These are phyloP conservation scores for Pulveroboletus sp. DNA, from an alignment of 768 basidiomycete genomes.

Conservation along the genomic window DNA sequence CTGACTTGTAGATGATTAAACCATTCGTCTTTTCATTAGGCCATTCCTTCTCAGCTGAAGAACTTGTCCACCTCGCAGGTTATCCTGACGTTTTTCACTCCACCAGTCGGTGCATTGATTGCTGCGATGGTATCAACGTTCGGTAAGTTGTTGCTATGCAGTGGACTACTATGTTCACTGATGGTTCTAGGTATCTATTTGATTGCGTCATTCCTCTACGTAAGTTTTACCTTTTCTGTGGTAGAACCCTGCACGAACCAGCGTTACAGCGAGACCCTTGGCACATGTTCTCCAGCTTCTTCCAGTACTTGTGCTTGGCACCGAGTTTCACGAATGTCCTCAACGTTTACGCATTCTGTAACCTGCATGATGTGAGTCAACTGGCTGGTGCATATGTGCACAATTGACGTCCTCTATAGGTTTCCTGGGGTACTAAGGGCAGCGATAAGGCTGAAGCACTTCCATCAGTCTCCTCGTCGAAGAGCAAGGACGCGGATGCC, in stretches of 20 bases:
- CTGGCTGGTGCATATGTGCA: background rate
- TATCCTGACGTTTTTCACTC: conserved; percentile 59
- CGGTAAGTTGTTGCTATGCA: conserved; percentile 39
- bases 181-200: conserved; percentile 64
- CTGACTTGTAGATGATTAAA: background rate
- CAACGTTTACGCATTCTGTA: conserved; percentile 97
- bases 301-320: conserved; percentile 86
- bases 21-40: conserved; percentile 29
- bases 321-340: conserved; percentile 93
- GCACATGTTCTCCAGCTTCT: conserved; percentile 95
- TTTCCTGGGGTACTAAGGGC: conserved; percentile 94
- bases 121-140: conserved; percentile 88
- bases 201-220: conserved; percentile 78
- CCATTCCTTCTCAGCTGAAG: conserved; percentile 48
- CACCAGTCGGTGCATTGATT: conserved; percentile 75
- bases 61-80: conserved; percentile 46
- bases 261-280: conserved; percentile 81
- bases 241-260: conserved; percentile 3
- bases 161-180: conserved; percentile 6
- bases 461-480: conserved; percentile 84
- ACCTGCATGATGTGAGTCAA: conserved; percentile 75
- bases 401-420: conserved; percentile 35
- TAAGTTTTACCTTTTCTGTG: conserved; percentile 36
- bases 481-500: conserved; percentile 66
- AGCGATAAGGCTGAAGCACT: conserved; percentile 91